These are phyloP conservation scores for Boletus sp. DNA, from an alignment of 768 basidiomycete genomes.

Conservation along the genomic window DNA sequence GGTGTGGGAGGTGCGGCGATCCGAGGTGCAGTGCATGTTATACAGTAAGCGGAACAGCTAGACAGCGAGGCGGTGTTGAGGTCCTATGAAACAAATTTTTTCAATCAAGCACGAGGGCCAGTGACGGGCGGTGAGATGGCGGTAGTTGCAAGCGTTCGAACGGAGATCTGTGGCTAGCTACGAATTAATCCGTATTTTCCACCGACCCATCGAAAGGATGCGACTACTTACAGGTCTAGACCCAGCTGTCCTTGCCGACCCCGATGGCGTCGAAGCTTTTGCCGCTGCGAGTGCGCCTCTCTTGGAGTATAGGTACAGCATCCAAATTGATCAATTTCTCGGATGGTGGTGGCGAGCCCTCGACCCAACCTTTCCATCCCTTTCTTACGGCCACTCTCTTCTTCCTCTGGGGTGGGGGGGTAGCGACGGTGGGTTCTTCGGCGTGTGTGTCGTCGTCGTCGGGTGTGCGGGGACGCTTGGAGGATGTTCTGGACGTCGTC, in stretches of 20 bases:
- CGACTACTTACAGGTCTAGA: slow-evolving; percentile 48
- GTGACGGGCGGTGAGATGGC: not conserved
- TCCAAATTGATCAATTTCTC: slow-evolving; percentile 82
- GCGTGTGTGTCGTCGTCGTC: slow-evolving; percentile 57
- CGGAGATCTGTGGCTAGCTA: not conserved
- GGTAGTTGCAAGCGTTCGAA: not conserved
- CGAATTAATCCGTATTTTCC: slow-evolving; percentile 40
- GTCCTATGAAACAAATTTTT: slow-evolving; percentile 10
- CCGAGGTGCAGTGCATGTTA: slow-evolving; percentile 21
- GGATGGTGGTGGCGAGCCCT: slow-evolving; percentile 77
- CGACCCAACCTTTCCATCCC: slow-evolving; percentile 91
- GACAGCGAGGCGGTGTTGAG: slow-evolving; percentile 11
- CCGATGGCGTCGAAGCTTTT: slow-evolving; percentile 83
- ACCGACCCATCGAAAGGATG: slow-evolving; percentile 42
- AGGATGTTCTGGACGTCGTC: slow-evolving; percentile 70
- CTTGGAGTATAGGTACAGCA: slow-evolving; percentile 62
- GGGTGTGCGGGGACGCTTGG: slow-evolving; percentile 76
- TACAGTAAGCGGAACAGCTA: slow-evolving; percentile 22
- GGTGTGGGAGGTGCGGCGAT: slow-evolving; percentile 14
- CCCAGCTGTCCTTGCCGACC: slow-evolving; percentile 75
- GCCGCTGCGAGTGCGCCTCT: slow-evolving; percentile 77
- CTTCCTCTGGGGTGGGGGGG: slow-evolving; percentile 45
- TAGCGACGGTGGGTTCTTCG: slow-evolving; percentile 20
- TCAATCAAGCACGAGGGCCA: slow-evolving; percentile 6
- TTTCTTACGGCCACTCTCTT: slow-evolving; percentile 65